These are phyloP conservation scores for Edaphochlamys debaryana DNA, from an alignment of 139 green algal species.

Conservation along the genomic window DNA sequence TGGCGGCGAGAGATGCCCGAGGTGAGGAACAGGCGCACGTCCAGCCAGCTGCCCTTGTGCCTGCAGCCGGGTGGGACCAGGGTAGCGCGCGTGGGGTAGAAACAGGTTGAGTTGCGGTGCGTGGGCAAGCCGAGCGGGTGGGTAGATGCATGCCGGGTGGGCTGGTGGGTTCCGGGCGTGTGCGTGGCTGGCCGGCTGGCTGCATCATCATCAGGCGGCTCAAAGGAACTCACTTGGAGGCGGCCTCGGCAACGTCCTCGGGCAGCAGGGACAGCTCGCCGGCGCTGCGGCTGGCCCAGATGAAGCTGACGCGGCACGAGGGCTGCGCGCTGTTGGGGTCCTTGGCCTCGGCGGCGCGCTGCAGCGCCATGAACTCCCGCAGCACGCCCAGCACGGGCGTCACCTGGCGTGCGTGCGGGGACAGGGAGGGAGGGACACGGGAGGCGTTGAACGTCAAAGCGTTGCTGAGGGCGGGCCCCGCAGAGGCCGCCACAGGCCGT, in stretches of 20 bases:
- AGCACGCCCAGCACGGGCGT: slow-evolving; percentile 14
- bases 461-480: no score
- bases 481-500: neutral
- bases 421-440: neutral
- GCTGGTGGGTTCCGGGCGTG: no score
- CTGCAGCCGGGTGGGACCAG: neutral
- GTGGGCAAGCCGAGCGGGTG: no score
- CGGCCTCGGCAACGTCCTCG: neutral
- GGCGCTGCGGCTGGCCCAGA: slow-evolving; percentile 18
- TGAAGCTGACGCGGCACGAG: neutral
- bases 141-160: neutral
- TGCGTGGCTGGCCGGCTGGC: no score
- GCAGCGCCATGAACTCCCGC: slow-evolving; percentile 5
- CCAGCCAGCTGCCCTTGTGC: slow-evolving; percentile 8
- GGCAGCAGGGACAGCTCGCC: slow-evolving; percentile 7
- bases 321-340: neutral
- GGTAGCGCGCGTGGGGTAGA: neutral
- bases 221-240: neutral
- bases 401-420: neutral
- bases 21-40: slow-evolving; percentile 16
- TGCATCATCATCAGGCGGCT: no score
- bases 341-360: neutral
- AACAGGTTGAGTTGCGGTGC: neutral
- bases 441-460: no score
- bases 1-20: no score